Conservation (phyloP, 257 asterid species). For the Solanum habrochaites region DNA sequence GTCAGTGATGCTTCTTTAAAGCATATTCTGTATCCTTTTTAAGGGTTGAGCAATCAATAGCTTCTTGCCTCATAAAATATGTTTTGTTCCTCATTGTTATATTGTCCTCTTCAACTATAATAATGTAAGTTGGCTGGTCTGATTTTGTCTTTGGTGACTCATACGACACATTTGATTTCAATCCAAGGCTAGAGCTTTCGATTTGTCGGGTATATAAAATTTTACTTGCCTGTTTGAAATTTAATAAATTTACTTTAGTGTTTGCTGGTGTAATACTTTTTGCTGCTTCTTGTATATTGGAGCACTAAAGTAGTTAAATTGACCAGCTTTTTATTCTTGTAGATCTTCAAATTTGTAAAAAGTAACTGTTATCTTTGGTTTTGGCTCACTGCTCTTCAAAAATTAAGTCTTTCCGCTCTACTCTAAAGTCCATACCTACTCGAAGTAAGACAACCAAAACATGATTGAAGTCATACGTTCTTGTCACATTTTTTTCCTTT, state of each 20-base stretch:
- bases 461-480: not conserved
- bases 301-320: not conserved
- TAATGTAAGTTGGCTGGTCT: not conserved
- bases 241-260: not conserved
- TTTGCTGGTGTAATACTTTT: not conserved
- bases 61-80: not conserved
- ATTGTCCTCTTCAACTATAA: not conserved
- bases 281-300: not conserved
- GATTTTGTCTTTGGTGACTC: not conserved
- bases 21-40: conserved; percentile 70
- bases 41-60: not conserved
- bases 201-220: not conserved
- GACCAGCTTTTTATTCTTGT: not conserved
- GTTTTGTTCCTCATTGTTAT: not conserved
- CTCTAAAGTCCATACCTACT: not conserved
- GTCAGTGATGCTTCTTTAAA: conserved; percentile 21
- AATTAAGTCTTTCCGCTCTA: not conserved
- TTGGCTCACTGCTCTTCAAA: not conserved
- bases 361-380: not conserved
- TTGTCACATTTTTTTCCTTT: not conserved
- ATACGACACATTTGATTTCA: not conserved
- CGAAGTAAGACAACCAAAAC: not conserved
- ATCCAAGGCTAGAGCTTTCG: not conserved
- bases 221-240: not conserved
- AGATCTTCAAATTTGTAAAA: not conserved